Evolutionary conservation across 306 rosid species (phyloP), one percentile per base, ranked within the genome.

Genomic region (Lithocarpus polystachyus): DNA sequence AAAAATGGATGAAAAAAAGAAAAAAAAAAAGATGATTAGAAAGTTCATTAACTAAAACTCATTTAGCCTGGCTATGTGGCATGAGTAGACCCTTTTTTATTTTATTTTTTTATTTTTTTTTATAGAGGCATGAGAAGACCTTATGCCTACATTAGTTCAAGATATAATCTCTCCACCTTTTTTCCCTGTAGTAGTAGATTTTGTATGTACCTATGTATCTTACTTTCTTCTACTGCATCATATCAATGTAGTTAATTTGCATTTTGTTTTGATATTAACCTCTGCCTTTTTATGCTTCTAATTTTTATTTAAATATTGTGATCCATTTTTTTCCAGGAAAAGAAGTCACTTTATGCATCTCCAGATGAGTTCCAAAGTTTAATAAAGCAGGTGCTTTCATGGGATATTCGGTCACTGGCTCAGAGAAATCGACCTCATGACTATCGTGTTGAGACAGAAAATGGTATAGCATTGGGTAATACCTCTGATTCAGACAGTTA

Each of bases 381-480:
- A 80, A 81, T 95, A 81, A 84, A 70, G 83, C 94, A 95, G 84
- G 98, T 95, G 78, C 98, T 95, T 80, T 90, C 99, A 11, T 93
- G 98, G 98, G 99, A 95, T 87, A 91, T 95, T 56, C 91, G 97
- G 48, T 91, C 99, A 33, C 24, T 88, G 82, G 83, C 94, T 79
- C 99, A 95, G 82, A 86, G 94, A 45, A 95, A 75, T 57, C 87
- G 85, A 31, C 96, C 94, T 83, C 96, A 82, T 23, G 82, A 79
- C 57, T 82, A 81, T 72, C 67, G 61, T 75, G 13, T 68, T 31
- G 70, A 68, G 56, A 84, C 82, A 18, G 88, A 82, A 69, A 82
- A 75, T 18, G 85, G 74, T 20, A 71, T 83, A 73, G 24, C 19
- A 15, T 67, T 43, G 53, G 86, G 43, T 35, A 81, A 82, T 13